phyloP scores from a whole-genome alignment of 306 rosid genomes.

The Gleditsia sinensis region DNA sequence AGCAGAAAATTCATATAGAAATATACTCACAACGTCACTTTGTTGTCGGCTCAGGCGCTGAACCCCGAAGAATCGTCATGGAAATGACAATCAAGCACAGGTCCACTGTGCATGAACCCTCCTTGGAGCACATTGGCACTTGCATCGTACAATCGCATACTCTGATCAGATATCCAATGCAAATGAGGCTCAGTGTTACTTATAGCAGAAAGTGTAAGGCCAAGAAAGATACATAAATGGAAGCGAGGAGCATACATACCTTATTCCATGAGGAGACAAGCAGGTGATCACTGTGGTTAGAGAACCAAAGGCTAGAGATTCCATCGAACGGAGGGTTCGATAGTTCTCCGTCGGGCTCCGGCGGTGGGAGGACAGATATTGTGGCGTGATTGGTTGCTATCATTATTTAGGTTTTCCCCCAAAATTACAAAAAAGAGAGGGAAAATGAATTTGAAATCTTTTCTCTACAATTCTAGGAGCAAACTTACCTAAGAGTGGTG shows the following conservation, averaged over 20 bases:
- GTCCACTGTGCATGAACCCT: conserved; percentile 76
- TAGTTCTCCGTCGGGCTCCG: conserved; percentile 62
- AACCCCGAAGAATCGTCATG: conserved; percentile 91
- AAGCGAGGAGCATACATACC: conserved; percentile 37
- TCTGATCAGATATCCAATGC: conserved; percentile 34
- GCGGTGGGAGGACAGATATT: conserved; percentile 51
- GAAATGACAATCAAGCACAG: conserved; percentile 92
- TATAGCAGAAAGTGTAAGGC: not conserved
- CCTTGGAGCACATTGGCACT: conserved; percentile 73
- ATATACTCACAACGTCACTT: conserved; percentile 61
- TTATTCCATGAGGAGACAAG: conserved; percentile 81
- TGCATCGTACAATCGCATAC: conserved; percentile 83
- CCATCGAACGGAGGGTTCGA: conserved; percentile 68
- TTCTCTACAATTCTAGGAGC: not conserved
- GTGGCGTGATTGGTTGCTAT: conserved; percentile 30
- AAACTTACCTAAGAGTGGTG: too few species aligned
- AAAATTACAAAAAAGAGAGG: conserved; percentile 38
- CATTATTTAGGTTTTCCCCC: not conserved
- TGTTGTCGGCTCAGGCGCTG: conserved; percentile 74
- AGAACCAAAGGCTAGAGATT: conserved; percentile 66
- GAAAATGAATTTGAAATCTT: conserved; percentile 43
- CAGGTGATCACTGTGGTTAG: conserved; percentile 66
- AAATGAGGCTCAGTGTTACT: not conserved
- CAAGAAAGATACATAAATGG: not conserved
- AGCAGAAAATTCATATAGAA: not conserved